Base-by-base conservation (phyloP, 2,329 filamentous ascomycete genomes). In the Truncatella angustata region DNA sequence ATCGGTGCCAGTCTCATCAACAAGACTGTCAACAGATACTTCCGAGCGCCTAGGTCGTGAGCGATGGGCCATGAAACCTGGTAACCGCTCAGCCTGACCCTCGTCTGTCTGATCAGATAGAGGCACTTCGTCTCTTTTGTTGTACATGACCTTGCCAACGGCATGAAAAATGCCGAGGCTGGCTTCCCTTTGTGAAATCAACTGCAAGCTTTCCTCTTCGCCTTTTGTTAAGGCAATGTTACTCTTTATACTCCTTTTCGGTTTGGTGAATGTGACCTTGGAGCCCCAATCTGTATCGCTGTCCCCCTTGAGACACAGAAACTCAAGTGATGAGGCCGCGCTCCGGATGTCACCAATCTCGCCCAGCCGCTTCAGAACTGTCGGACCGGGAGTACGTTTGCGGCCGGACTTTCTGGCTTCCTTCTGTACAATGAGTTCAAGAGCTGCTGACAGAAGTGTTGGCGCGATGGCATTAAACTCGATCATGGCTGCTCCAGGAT, bases 91-190 rank as follows among this genome's bases (percentile, higher is more conserved):
- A 3, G 73, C 73, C 16, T 70, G 69, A 3, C 69, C 65, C 28
- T 76, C 70, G 7, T 53, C 52, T 14, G 65, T 63, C 16, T 56
- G 34, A 7, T 65, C 65, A 7, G 67, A 60, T 11, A 77, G 70
- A 4, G 70, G 68, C 42, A 55, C 66, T 24, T 87, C 84, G 20
- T 88, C 80, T 42, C 94, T 82, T 67, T 97, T 99, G 73, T 99
- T 99, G 73, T 97, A 96, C 1, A 97, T 86, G 2, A 99, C 90
- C 66, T 94, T 97, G 3, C 93, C 94, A 11, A 97, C 89, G 0
- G 94, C 91, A 67, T 99, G 94, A 64, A 99, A 99, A 47, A 99
- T 91, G 1, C 93, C 94, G 3, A 99, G 76, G 56, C 87, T 96
- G 14, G 89, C 87, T 71, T 97, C 94, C 51, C 94, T 83, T 63